Evolutionary conservation across 2,329 filamentous ascomycete genomes (phyloP).

Genomic region (Xylariomycetidae sp.): DNA sequence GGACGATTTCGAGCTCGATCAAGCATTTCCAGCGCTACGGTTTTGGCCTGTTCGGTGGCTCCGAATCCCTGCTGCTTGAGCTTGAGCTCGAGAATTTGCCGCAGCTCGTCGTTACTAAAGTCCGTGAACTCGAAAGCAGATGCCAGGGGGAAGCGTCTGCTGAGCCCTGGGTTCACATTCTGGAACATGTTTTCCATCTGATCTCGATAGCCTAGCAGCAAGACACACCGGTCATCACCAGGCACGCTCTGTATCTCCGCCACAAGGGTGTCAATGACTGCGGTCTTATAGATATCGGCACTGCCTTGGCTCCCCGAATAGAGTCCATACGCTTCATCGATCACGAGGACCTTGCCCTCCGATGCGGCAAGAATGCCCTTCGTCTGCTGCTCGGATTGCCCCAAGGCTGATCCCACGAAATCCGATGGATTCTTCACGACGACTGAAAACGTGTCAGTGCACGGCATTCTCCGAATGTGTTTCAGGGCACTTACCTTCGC

Average conservation of each 20-base stretch:
- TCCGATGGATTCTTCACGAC: constrained; percentile 68
- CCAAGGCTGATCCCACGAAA: constrained; percentile 59
- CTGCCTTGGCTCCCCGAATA: constrained; percentile 30
- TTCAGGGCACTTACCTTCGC: constrained; percentile 10
- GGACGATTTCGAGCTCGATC: constrained; percentile 53
- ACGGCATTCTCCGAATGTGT: background rate
- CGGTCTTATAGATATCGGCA: constrained; percentile 46
- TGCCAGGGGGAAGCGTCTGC: constrained; percentile 57
- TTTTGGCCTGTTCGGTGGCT: constrained; percentile 44
- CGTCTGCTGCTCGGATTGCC: constrained; percentile 63
- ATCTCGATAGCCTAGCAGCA: constrained; percentile 64
- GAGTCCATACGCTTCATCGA: constrained; percentile 73
- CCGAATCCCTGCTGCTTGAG: constrained; percentile 48
- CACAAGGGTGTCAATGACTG: constrained; percentile 68
- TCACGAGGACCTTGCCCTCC: constrained; percentile 68
- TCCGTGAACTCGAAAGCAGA: constrained; percentile 65
- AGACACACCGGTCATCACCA: constrained; percentile 66
- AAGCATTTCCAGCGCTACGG: constrained; percentile 54
- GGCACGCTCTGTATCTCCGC: constrained; percentile 64
- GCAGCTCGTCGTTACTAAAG: constrained; percentile 53
- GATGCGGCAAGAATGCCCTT: constrained; percentile 64
- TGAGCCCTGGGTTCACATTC: constrained; percentile 66
- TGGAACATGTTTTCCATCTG: constrained; percentile 68
- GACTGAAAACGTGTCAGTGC: constrained; percentile 41
- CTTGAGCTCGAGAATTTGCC: constrained; percentile 56